Percentiles rank a stretch among this genome's conserved stretches.
phyloP scores from a whole-genome alignment of 2,329 filamentous ascomycete species.

The Sphaerostilbella broomeana region DNA sequence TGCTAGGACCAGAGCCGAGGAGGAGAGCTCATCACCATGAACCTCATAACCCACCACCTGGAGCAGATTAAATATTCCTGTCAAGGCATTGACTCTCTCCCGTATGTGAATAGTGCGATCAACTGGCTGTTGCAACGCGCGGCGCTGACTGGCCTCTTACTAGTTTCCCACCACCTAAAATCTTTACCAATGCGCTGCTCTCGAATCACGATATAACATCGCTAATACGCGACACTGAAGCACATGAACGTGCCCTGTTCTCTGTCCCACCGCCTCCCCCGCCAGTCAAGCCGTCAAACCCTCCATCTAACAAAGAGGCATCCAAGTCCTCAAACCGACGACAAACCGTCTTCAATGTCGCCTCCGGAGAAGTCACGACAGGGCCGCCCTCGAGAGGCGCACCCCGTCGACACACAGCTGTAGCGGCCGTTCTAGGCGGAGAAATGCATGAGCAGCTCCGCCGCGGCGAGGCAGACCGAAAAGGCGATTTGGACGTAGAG shows the following conservation, averaged over 20 bases:
- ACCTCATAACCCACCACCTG: conserved; percentile 62
- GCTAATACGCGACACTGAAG: conserved; percentile 89
- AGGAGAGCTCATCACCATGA: conserved; percentile 48
- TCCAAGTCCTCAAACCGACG: conserved; percentile 35
- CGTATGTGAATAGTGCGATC: conserved; percentile 44
- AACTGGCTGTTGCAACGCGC: no score
- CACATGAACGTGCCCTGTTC: conserved; percentile 91
- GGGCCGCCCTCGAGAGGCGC: conserved; percentile 39
- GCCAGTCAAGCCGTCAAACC: conserved; percentile 27
- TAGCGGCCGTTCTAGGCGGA: conserved; percentile 80
- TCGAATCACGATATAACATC: conserved; percentile 86
- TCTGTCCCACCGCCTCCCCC: conserved; percentile 75
- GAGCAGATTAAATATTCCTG: conserved; percentile 74
- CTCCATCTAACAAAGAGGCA: conserved; percentile 34
- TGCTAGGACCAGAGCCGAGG: no score
- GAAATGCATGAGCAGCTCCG: conserved; percentile 79
- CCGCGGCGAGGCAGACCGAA: conserved; percentile 41
- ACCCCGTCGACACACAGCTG: conserved; percentile 69
- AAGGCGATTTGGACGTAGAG: conserved; percentile 78
- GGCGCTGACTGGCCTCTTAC: no score
- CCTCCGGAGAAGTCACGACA: conserved; percentile 56
- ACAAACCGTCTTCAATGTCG: conserved; percentile 61
- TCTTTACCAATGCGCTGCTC: conserved; percentile 90
- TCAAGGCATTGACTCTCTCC: conserved; percentile 66
- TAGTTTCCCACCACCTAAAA: conserved; percentile 84